A percentile compares a stretch with the other conserved stretches of the same genome.
phyloP scores from a whole-genome alignment of 2,329 filamentous ascomycete species.

The Hypoxylon sp. region DNA sequence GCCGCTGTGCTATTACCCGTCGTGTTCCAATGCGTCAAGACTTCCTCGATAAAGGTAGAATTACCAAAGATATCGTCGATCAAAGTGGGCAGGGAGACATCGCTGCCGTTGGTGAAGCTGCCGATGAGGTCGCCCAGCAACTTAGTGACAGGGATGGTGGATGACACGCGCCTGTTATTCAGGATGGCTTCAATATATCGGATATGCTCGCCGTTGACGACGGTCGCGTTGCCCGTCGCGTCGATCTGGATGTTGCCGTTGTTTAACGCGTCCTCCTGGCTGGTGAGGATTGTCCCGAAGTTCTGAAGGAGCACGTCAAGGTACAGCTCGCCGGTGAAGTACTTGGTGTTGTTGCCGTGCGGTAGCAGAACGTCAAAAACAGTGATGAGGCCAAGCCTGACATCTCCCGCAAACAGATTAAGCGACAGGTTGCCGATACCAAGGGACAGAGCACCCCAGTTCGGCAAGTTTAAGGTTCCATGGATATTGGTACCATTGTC shows the following conservation, averaged over 20 bases:
- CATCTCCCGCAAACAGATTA: conserved; percentile 56
- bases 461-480: conserved; percentile 59
- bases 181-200: conserved; percentile 59
- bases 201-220: conserved; percentile 58
- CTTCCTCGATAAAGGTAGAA: conserved; percentile 54
- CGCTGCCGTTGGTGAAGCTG: conserved; percentile 50
- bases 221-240: conserved; percentile 56
- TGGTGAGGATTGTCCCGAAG: conserved; percentile 54
- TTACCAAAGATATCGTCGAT: conserved; percentile 56
- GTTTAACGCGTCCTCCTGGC: conserved; percentile 53
- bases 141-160: conserved; percentile 54
- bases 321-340: conserved; percentile 57
- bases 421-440: conserved; percentile 61
- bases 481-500: conserved; percentile 57
- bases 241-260: conserved; percentile 57
- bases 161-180: conserved; percentile 53
- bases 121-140: conserved; percentile 54
- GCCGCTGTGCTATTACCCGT: conserved; percentile 23
- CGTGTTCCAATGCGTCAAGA: conserved; percentile 53
- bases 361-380: conserved; percentile 56
- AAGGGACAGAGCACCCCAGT: conserved; percentile 57
- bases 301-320: conserved; percentile 58
- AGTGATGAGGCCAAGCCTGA: conserved; percentile 55
- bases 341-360: conserved; percentile 57
- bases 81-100: conserved; percentile 50